Percentiles rank a stretch among this genome's conserved stretches.
These are phyloP conservation scores for Cryptococcus sp. DNA, from an alignment of 1,284 basidiomycete genomes.

Conservation along the genomic window DNA sequence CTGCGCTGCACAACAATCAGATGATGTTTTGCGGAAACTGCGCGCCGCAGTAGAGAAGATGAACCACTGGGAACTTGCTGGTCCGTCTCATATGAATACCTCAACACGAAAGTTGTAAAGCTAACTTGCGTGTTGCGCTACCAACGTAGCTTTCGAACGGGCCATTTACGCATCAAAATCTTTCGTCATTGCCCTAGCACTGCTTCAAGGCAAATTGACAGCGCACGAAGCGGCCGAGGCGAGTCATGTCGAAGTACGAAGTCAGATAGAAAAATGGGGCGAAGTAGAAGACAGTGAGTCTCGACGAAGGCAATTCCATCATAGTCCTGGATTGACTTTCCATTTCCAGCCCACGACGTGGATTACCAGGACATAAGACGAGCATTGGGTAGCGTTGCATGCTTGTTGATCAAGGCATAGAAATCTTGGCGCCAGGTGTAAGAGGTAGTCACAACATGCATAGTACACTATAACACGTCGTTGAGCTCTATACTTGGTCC, in stretches of 20 bases:
- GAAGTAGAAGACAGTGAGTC: conserved; percentile 96
- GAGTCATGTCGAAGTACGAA: conserved; percentile 88
- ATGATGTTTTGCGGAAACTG: conserved; percentile 66
- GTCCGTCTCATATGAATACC: conserved; percentile 63
- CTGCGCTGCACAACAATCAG: conserved; percentile 67
- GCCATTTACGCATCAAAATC: conserved; percentile 89
- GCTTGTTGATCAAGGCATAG: conserved; percentile 54
- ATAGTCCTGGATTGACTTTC: not conserved
- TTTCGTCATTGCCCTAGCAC: conserved; percentile 82
- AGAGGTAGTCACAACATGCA: not conserved
- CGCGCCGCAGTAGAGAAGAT: conserved; percentile 63
- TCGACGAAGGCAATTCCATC: not conserved
- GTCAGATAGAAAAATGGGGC: conserved; percentile 95
- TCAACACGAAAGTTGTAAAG: no score
- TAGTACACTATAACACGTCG: conserved; percentile 32
- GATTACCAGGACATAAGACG: conserved; percentile 91
- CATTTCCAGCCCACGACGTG: conserved; percentile 80
- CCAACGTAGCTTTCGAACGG: conserved; percentile 79
- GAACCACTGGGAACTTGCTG: conserved; percentile 83
- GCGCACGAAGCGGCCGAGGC: conserved; percentile 81
- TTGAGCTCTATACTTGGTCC: conserved; percentile 71
- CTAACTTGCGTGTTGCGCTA: not conserved
- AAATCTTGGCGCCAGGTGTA: not conserved
- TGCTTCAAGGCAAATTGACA: conserved; percentile 72
- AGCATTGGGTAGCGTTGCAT: conserved; percentile 78